Evolutionary conservation across 768 basidiomycete species (phyloP), one percentile per base, ranked within the genome.

Genomic region (Mycena galericulata): DNA sequence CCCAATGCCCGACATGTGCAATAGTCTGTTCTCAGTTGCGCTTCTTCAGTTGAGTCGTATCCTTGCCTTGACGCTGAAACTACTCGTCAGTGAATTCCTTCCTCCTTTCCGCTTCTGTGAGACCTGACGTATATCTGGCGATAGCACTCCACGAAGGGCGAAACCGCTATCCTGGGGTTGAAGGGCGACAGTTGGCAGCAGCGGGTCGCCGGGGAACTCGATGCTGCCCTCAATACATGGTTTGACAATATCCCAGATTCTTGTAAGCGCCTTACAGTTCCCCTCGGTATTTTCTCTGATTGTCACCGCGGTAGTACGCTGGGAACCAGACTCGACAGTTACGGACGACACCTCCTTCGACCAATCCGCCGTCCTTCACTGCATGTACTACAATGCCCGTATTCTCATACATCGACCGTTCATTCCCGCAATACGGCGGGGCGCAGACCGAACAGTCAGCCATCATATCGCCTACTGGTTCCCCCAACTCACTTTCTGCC

Each of bases 361-460:
- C 30, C 69, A 70, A 40, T 49, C 64, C 9, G 69, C 69, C 1
- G 69, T 55, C 18, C 78, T 91, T 10, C 87, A 88, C 66, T 77
- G 84, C 56, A 54, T 6, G 1, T 88, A 84, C 74, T 88, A 86
- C 73, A 77, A 80, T 12, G 61, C 75, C 17, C 82, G 85, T 72
- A 90, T 91, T 72, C 76, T 85, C 57, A 81, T 90, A 47, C 90
- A 91, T 74, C 82, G 90, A 29, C 88, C 88, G 4, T 91, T 89
- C 77, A 87, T 91, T 45, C 88, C 87, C 0, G 82, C 83, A 0
- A 81, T 84, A 2, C 77, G 80, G 49, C 43, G 15, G 8, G 82
- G 82, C 41, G 79, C 83, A 0, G 79, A 83, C 0, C 73, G 77
- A 8, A 73, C 84, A 17, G 80, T 83, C 1, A 59, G 53, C n/a